phyloP scores from a whole-genome alignment of 306 rosid genomes.

The Begonia loranthoides region DNA sequence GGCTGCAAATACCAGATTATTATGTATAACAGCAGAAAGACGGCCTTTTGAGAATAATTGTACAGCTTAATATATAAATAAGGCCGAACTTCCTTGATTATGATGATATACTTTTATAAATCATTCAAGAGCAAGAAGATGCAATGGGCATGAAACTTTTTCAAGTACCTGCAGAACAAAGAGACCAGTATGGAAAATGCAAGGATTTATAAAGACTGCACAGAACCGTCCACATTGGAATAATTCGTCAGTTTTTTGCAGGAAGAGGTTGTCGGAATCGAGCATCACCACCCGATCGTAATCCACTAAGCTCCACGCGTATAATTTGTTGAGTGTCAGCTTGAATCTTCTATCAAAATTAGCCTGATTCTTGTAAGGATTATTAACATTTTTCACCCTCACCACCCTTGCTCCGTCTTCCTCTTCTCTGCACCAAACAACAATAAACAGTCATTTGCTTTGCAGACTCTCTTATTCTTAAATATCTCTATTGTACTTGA shows the following conservation, averaged over 20 bases:
- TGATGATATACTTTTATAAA: too few relatives aligned
- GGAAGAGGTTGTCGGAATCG: slow-evolving; percentile 86
- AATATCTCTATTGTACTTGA: too few relatives aligned
- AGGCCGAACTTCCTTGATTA: too few relatives aligned
- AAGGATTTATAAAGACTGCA: slow-evolving; percentile 85
- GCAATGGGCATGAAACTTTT: too few relatives aligned
- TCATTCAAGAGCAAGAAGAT: too few relatives aligned
- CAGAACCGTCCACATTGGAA: slow-evolving; percentile 86
- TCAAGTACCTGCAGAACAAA: slow-evolving; percentile 70
- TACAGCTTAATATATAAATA: too few relatives aligned
- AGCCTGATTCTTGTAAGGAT: slow-evolving; percentile 54
- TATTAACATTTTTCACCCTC: slow-evolving; percentile 65
- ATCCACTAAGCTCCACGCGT: slow-evolving; percentile 75
- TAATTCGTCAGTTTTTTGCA: slow-evolving; percentile 58
- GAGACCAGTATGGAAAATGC: slow-evolving; percentile 83
- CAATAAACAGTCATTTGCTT: background rate
- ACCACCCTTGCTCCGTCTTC: slow-evolving; percentile 89
- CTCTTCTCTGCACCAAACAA: slow-evolving; percentile 36
- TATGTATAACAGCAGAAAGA: too few relatives aligned
- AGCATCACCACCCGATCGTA: slow-evolving; percentile 85
- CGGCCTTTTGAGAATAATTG: too few relatives aligned
- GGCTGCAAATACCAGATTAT: slow-evolving; percentile 36
- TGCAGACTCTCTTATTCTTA: background rate
- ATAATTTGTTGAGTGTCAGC: slow-evolving; percentile 65
- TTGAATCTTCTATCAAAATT: slow-evolving; percentile 66